Evolutionary conservation across 805 yeast genomes (phyloP), one percentile per base, ranked within the genome.

Genomic region (Barnettozyma vustinii): DNA sequence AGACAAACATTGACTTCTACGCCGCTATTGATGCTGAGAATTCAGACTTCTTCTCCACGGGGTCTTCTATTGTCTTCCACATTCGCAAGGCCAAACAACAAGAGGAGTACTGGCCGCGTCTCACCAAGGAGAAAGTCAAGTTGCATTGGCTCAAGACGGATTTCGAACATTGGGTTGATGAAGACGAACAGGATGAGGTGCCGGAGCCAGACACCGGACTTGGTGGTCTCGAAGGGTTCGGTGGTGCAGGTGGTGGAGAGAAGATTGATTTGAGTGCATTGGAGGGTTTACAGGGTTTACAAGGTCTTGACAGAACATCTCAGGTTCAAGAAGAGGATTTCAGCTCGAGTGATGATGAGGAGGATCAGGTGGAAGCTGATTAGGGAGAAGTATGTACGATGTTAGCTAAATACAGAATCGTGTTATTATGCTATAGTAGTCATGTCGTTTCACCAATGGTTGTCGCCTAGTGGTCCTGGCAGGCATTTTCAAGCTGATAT

Each of bases 141-240:
- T 79, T 76, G 53, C 88, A 83, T 56, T 87, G 79, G 69, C 79
- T 92, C 65, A 87, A 87, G 74, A 92, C 99, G 13, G 98, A 92
- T 64, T 92, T 92, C 64, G 96, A 91, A 72, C 87, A 84, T 68
- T 92, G 99, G 99, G 96, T 87, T 37, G 99, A 92, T 64, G 98
- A 92, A 73, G 99, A 92, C 64, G 99, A 92, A 70, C 99, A 92
- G 70, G 76, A 71, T 32, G 70, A 62, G 40, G 73, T 68, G 25
- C 64, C 56, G 6, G 58, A 46, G 36, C 58, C 53, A 23, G 60
- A 58, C 27, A 73, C 66, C 40, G 50, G 59, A 55, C 64, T 56
- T 32, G 70, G 64, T 44, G 57, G 63, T 54, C 57, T 64, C 39
- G 44, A 62, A 64, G 64, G 76, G 71, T 47, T 79, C 76, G 45